A percentile compares a stretch with the other conserved stretches of the same genome.
Evolutionary conservation across 495 filamentous ascomycete species (phyloP).

Genomic region (Margaritispora aquatica): DNA sequence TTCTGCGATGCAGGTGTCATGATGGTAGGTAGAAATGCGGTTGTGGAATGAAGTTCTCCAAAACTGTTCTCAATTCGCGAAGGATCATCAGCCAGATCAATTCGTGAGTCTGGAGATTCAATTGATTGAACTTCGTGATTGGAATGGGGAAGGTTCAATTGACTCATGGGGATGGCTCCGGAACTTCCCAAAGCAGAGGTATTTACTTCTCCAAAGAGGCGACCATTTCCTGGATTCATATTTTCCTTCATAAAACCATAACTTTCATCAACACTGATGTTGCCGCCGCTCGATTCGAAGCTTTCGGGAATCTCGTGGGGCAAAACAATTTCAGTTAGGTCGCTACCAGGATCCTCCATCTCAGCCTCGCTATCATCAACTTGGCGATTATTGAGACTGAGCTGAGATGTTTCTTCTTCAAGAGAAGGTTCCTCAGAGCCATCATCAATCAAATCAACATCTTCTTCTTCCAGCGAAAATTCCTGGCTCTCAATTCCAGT

Average conservation of each 20-base stretch:
- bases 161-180: conserved; percentile 34
- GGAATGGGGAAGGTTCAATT: conserved; percentile 38
- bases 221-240: conserved; percentile 9
- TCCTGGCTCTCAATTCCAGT: conserved; percentile 14
- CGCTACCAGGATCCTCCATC: conserved; percentile 9
- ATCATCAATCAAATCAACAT: conserved; percentile 20
- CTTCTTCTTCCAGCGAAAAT: conserved; percentile 33
- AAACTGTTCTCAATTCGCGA: neutral
- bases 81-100: neutral
- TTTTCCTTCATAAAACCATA: conserved; percentile 27
- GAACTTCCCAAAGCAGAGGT: conserved; percentile 61
- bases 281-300: conserved; percentile 33
- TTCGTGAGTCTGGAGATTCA: conserved; percentile 29
- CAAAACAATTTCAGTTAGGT: conserved; percentile 21
- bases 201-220: conserved; percentile 79
- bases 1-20: conserved; percentile 4
- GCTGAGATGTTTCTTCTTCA: conserved; percentile 57
- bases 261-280: conserved; percentile 36
- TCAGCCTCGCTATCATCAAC: conserved; percentile 22
- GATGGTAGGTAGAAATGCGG: conserved; percentile 1
- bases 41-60: neutral
- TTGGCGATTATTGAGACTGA: conserved; percentile 47
- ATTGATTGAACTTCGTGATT: conserved; percentile 32
- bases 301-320: conserved; percentile 29
- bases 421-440: conserved; percentile 27